Percentiles rank a stretch among this genome's conserved stretches.
Conservation (phyloP, 306 rosid genomes). For the Casuarina cunninghamiana region DNA sequence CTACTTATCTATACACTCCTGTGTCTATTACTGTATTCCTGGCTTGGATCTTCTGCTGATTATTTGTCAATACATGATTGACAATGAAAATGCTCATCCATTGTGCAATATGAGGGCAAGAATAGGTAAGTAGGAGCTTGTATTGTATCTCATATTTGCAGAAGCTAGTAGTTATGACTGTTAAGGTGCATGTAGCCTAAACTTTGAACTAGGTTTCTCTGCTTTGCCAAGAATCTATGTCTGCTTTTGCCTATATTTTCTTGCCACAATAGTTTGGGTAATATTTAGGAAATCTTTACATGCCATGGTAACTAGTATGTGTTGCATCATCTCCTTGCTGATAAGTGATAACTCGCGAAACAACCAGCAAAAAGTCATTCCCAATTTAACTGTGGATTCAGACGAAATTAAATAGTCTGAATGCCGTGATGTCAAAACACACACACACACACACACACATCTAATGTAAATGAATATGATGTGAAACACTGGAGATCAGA, state of each 20-base stretch:
- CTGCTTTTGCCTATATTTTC: not conserved
- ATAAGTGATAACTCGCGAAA: not conserved
- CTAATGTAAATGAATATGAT: not conserved
- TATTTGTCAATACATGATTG: not conserved
- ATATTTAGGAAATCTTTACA: not conserved
- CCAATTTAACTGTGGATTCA: not conserved
- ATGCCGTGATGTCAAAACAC: not conserved
- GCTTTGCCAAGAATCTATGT: not conserved
- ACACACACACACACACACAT: no score
- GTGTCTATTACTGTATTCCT: conserved; percentile 3
- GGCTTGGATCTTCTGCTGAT: not conserved
- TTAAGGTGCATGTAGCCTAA: not conserved
- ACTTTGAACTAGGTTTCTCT: not conserved
- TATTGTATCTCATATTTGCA: conserved; percentile 19
- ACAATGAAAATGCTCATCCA: not conserved
- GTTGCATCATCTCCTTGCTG: not conserved
- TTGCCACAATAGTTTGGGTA: not conserved
- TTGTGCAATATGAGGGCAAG: conserved; percentile 1
- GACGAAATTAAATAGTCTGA: not conserved
- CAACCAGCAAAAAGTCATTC: not conserved
- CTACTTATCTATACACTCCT: not conserved
- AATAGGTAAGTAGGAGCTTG: conserved; percentile 18
- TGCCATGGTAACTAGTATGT: not conserved
- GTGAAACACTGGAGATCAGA: not conserved
- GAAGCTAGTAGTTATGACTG: not conserved